Conservation (phyloP, 768 basidiomycete genomes). For the Rhodosporidiobolus odoratus region DNA sequence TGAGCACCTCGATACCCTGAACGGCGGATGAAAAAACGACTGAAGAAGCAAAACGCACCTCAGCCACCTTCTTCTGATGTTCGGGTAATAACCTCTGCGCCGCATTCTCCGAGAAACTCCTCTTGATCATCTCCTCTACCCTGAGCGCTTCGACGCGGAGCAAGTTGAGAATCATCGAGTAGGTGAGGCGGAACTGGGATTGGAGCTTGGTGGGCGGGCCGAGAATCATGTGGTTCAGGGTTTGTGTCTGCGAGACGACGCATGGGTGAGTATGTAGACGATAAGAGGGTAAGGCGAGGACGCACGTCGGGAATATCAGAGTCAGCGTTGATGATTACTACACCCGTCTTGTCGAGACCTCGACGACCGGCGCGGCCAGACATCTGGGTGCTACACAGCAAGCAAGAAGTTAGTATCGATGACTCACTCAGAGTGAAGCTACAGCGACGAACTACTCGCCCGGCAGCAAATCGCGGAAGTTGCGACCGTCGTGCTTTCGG, state of each 20-base stretch:
- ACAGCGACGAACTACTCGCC: slow-evolving; percentile 49
- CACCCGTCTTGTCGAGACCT: slow-evolving; percentile 89
- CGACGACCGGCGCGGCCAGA: slow-evolving; percentile 95
- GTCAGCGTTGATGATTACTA: slow-evolving; percentile 81
- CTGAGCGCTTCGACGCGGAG: slow-evolving; percentile 89
- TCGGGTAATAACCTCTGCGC: slow-evolving; percentile 87
- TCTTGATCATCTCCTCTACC: slow-evolving; percentile 99
- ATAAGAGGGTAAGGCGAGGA: neutral
- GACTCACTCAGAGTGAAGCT: neutral
- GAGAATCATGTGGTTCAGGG: slow-evolving; percentile 80
- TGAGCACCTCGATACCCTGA: neutral
- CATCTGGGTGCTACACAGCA: slow-evolving; percentile 80
- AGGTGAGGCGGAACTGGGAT: slow-evolving; percentile 95
- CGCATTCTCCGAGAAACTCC: slow-evolving; percentile 96
- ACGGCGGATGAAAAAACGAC: slow-evolving; percentile 46
- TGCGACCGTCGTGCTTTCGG: slow-evolving; percentile 89
- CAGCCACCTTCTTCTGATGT: slow-evolving; percentile 77
- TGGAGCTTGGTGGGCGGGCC: slow-evolving; percentile 86
- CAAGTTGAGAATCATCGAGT: slow-evolving; percentile 98
- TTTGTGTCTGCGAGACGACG: slow-evolving; percentile 56
- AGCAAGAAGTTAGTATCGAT: slow-evolving; percentile 29
- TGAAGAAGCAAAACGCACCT: slow-evolving; percentile 54
- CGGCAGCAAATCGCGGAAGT: slow-evolving; percentile 80
- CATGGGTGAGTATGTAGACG: no score
- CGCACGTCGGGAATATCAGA: slow-evolving; percentile 80